Conservation (phyloP, 495 filamentous ascomycete genomes). For the Evernia prunastri region DNA sequence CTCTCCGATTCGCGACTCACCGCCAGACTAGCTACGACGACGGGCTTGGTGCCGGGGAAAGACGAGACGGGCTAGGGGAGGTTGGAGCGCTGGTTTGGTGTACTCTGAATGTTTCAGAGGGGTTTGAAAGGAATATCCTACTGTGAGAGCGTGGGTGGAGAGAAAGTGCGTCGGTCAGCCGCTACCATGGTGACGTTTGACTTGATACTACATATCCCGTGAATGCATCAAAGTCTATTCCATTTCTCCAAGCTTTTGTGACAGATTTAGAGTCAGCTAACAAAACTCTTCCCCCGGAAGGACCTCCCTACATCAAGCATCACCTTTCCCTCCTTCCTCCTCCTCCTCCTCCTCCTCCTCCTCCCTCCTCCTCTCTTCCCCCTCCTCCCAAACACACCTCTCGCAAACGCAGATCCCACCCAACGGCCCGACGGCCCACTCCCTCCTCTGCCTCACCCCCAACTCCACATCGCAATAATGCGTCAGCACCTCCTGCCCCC, state of each 20-base stretch:
- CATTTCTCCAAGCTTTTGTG: no score
- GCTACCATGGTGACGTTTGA: background rate
- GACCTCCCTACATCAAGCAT: background rate
- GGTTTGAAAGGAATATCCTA: no score
- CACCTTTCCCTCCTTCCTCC: background rate
- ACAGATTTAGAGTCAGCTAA: no score
- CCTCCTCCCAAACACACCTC: constrained; percentile 59
- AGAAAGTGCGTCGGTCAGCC: background rate
- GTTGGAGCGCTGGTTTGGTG: no score
- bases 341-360: background rate
- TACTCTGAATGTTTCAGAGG: no score
- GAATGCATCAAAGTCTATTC: no score
- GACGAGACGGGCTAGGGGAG: background rate
- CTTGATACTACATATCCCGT: background rate
- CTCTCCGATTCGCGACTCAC: background rate
- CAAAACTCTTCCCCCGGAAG: no score
- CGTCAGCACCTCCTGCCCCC: constrained; percentile 78
- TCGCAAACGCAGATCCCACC: constrained; percentile 80
- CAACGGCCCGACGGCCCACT: constrained; percentile 79
- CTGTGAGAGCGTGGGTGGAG: background rate
- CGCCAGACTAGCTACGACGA: background rate
- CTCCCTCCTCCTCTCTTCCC: background rate
- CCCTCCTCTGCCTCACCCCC: constrained; percentile 68
- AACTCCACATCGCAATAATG: constrained; percentile 91
- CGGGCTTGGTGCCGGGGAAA: background rate